Conservation (phyloP, 768 basidiomycete species). For the Albatrellus ellisii region DNA sequence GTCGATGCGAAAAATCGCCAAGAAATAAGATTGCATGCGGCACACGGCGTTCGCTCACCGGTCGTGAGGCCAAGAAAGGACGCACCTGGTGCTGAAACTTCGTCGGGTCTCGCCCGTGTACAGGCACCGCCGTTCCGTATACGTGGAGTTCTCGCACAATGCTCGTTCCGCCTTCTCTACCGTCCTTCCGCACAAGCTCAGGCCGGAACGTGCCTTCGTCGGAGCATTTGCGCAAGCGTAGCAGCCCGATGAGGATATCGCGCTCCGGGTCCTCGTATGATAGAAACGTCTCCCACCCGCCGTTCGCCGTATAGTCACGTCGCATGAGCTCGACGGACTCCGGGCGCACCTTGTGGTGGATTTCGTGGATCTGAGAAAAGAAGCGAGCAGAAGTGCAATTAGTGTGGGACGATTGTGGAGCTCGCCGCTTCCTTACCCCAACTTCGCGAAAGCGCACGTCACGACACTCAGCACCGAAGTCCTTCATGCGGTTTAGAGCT, state of each 20-base stretch:
- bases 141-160: conserved; percentile 96
- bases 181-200: conserved; percentile 61
- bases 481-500: conserved; percentile 95
- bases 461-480: conserved; percentile 94
- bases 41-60: no score
- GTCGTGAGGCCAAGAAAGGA: neutral
- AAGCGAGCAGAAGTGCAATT: conserved; percentile 3
- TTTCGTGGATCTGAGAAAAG: conserved; percentile 76
- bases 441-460: conserved; percentile 98
- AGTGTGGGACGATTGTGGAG: conserved; percentile 1
- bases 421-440: conserved; percentile 48
- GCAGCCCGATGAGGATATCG: conserved; percentile 89
- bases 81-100: conserved; percentile 91
- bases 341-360: conserved; percentile 94
- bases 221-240: conserved; percentile 89
- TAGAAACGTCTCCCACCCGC: conserved; percentile 98
- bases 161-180: conserved; percentile 62
- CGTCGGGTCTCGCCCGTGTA: conserved; percentile 94
- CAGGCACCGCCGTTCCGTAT: conserved; percentile 95
- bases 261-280: conserved; percentile 97
- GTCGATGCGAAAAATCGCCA: neutral
- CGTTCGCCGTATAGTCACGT: conserved; percentile 92
- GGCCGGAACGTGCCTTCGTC: conserved; percentile 95
- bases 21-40: neutral
- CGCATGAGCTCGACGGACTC: conserved; percentile 92